Base-by-base conservation (phyloP, 1,139 yeast species). In the Wickerhamomyces sp. region DNA sequence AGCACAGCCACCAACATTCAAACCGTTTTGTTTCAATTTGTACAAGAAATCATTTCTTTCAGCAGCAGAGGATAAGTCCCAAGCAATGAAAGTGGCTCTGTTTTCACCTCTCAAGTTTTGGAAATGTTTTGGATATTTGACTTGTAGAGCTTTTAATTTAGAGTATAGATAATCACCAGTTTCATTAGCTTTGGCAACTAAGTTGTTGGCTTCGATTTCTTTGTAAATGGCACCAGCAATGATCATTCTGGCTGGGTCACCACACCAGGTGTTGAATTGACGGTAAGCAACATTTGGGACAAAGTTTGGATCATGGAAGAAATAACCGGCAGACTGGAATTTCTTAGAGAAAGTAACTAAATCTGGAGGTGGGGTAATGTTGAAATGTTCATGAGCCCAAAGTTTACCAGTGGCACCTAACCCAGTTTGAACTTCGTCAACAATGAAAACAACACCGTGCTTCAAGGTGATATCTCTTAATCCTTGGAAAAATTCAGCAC, bases 211-310 rank as follows among this genome's bases (percentile, higher is more conserved):
- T 18, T 63, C 60, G 46, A 83, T 72, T 60, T 83, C 85, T 58
- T 79, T 70, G 52, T 76, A 78, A 54, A 84, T 82, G 48, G 84
- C 73, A 57, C 78, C 79, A 39, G 87, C 85, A 52, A 81, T 66
- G 45, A 80, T 67, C 65, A 81, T 80, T 66, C 78, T 78, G 34
- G 84, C 79, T 61, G 90, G 88, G 62, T 84, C 90, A 59, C 90
- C 91, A 67, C 89, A 83, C 91, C 91, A 84, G 51, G 91, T 84
- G 75, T 84, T 84, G 71, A 84, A 84, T 64, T 83, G 90, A 68
- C 90, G 77, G 68, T 78, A 83, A 10, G 90, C 78, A 55, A 71
- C 72, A 54, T 74, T 75, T 51, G 87, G 87, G 58, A 78, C 74
- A 55, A 81, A 76, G 44, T 73, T 71, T 33, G 78, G 79, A 64